A percentile compares a stretch with the other conserved stretches of the same genome.
phyloP scores from a whole-genome alignment of 257 asterid genomes.

The Solanum peruvianum region DNA sequence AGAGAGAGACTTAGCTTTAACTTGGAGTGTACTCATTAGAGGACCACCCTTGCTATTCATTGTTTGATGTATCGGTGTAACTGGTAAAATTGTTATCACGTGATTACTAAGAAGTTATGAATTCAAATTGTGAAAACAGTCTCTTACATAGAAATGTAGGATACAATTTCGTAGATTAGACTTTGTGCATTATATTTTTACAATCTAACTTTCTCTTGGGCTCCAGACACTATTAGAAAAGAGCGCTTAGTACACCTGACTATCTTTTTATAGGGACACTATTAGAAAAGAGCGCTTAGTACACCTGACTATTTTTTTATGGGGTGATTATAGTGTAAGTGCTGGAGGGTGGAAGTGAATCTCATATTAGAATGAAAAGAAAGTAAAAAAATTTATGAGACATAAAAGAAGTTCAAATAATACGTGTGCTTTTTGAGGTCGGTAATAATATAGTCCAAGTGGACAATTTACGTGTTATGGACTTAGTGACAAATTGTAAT shows the following conservation, averaged over 20 bases:
- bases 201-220: accelerated
- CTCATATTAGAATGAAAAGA: neutral
- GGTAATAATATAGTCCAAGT: neutral
- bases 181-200: neutral
- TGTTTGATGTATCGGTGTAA: neutral
- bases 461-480: neutral
- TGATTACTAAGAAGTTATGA: accelerated
- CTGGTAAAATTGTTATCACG: neutral
- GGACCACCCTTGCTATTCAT: constrained; percentile 11
- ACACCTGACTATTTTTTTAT: neutral
- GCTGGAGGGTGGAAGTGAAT: neutral
- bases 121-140: accelerated
- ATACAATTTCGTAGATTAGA: neutral
- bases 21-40: constrained; percentile 24
- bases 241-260: neutral
- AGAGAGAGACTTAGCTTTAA: constrained; percentile 8
- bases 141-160: accelerated
- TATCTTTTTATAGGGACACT: no score
- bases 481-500: neutral
- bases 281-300: neutral
- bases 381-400: neutral
- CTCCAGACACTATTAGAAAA: neutral
- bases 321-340: neutral
- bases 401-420: neutral
- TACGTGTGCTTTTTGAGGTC: neutral